phyloP scores from a whole-genome alignment of 2,329 filamentous ascomycete species.

The Ciborinia camelliae region DNA sequence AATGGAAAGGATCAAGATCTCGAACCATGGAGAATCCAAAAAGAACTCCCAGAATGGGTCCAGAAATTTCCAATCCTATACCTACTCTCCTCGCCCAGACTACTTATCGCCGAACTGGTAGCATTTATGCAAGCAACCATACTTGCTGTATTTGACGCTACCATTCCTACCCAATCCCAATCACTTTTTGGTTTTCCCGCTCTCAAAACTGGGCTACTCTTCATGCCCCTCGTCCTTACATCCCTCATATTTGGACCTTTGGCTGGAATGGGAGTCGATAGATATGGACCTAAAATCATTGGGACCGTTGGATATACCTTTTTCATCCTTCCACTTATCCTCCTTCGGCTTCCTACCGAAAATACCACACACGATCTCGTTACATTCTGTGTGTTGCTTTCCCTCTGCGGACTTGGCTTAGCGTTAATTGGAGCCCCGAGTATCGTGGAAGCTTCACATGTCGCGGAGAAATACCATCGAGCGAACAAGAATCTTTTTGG shows the following conservation, averaged over 20 bases:
- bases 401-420: constrained; percentile 49
- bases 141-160: constrained; percentile 41
- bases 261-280: constrained; percentile 40
- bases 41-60: constrained; percentile 32
- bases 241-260: constrained; percentile 39
- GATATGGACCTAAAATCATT: constrained; percentile 38
- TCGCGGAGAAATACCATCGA: constrained; percentile 54
- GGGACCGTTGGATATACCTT: constrained; percentile 36
- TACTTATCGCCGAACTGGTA: constrained; percentile 41
- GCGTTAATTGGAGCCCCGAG: constrained; percentile 52
- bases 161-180: constrained; percentile 40
- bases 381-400: constrained; percentile 46
- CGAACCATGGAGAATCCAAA: constrained; percentile 1
- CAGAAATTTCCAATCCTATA: constrained; percentile 48
- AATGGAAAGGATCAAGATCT: neutral
- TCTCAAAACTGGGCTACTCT: constrained; percentile 40
- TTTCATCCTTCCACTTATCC: constrained; percentile 31
- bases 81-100: constrained; percentile 41
- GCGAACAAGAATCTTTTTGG: constrained; percentile 55
- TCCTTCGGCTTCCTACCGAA: constrained; percentile 43
- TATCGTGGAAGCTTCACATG: constrained; percentile 54
- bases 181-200: constrained; percentile 41
- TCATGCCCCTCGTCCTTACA: constrained; percentile 40
- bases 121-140: constrained; percentile 45
- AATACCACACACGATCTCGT: constrained; percentile 43